A percentile compares a stretch with the other conserved stretches of the same genome.
Evolutionary conservation across 805 yeast species (phyloP).

Genomic region (Wickerhamomyces canadensis): DNA sequence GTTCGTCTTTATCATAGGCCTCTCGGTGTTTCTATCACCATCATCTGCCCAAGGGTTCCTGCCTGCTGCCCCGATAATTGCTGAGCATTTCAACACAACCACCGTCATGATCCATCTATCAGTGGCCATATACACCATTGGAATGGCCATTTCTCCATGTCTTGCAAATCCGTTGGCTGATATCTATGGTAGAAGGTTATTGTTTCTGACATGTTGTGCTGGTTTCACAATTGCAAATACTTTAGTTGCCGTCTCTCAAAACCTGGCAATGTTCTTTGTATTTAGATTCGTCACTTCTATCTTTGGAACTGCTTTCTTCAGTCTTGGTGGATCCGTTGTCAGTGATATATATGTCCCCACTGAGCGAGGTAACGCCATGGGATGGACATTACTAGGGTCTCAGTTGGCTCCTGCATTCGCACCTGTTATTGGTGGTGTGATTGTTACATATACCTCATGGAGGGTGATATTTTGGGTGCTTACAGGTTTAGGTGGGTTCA

Average conservation of each 20-base stretch:
- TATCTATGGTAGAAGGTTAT: slow-evolving; percentile 43
- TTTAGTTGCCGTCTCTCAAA: slow-evolving; percentile 41
- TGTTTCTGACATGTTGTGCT: slow-evolving; percentile 37
- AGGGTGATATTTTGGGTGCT: slow-evolving; percentile 47
- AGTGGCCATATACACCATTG: slow-evolving; percentile 43
- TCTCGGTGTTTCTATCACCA: slow-evolving; percentile 41
- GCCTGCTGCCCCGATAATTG: slow-evolving; percentile 49
- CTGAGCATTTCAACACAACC: slow-evolving; percentile 39
- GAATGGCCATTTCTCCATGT: slow-evolving; percentile 51
- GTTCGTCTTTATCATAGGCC: slow-evolving; percentile 29
- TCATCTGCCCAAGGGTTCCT: slow-evolving; percentile 38
- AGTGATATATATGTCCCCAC: slow-evolving; percentile 47
- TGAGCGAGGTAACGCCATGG: slow-evolving; percentile 47
- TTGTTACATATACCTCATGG: slow-evolving; percentile 47
- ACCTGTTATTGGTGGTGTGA: slow-evolving; percentile 47
- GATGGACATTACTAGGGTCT: slow-evolving; percentile 42
- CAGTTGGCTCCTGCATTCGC: slow-evolving; percentile 52
- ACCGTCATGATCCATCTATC: slow-evolving; percentile 42
- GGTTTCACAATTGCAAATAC: slow-evolving; percentile 26
- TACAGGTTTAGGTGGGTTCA: slow-evolving; percentile 36
- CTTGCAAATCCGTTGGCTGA: slow-evolving; percentile 45
- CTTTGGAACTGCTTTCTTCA: slow-evolving; percentile 50
- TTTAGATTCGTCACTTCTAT: slow-evolving; percentile 46
- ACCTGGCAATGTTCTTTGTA: slow-evolving; percentile 48
- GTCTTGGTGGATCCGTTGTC: slow-evolving; percentile 45